phyloP scores from a whole-genome alignment of 2,329 filamentous ascomycete species.

The Penicillium hesseltinei region DNA sequence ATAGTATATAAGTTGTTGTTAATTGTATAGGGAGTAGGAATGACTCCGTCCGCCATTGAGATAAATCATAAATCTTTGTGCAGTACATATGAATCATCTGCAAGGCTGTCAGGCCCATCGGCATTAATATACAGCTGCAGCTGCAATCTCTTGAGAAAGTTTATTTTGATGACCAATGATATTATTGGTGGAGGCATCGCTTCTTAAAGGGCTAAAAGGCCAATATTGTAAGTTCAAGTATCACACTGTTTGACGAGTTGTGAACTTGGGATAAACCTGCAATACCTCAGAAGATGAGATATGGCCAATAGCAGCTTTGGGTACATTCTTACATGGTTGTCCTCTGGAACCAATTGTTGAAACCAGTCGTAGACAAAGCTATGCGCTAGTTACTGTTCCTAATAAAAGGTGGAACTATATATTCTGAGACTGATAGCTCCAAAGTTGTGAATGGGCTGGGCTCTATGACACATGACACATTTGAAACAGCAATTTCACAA shows the following conservation, averaged over 20 bases:
- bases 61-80: neutral
- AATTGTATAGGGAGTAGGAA: too few species aligned
- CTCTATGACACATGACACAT: neutral
- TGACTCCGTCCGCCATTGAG: neutral
- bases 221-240: neutral
- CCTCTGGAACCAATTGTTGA: neutral
- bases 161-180: neutral
- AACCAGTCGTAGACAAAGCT: neutral
- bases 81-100: neutral
- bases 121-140: neutral
- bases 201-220: neutral
- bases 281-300: neutral
- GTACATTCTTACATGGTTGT: neutral
- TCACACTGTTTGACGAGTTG: neutral
- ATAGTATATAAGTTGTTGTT: neutral
- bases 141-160: neutral
- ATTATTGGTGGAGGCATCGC: too few species aligned
- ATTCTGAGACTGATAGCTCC: neutral
- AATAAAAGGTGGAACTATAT: neutral
- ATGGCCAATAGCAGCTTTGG: neutral
- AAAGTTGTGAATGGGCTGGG: neutral
- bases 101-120: neutral
- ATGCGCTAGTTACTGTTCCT: neutral
- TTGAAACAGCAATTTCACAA: neutral
- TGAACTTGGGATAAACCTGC: neutral